Percentiles rank a stretch among this genome's conserved stretches.
Evolutionary conservation across 768 basidiomycete genomes (phyloP).

Genomic region (Lactifluus echinatus): DNA sequence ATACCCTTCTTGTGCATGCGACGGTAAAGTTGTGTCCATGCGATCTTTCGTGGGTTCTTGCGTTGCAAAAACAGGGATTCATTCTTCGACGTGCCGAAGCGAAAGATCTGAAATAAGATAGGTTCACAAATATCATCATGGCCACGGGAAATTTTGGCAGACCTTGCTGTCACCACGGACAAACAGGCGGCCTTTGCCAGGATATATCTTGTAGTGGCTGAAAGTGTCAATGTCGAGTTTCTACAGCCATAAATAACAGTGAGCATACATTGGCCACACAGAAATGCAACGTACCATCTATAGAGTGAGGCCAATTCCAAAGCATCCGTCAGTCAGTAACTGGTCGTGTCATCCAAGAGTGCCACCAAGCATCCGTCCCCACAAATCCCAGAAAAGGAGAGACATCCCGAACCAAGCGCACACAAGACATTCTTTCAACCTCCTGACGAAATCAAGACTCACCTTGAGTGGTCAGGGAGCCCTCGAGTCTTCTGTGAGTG

Average conservation of each 20-base stretch:
- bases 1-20: slow-evolving; percentile 99
- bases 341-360: slow-evolving; percentile 17
- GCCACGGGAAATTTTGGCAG: neutral
- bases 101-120: slow-evolving; percentile 63
- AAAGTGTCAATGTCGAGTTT: slow-evolving; percentile 99
- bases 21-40: slow-evolving; percentile 91
- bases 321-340: slow-evolving; percentile 9
- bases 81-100: slow-evolving; percentile 88
- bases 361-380: slow-evolving; percentile 22
- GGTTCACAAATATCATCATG: neutral
- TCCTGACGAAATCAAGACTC: slow-evolving; percentile 34
- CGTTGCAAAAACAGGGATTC: slow-evolving; percentile 96
- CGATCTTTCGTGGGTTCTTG: slow-evolving; percentile 99
- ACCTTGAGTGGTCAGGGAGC: slow-evolving; percentile 48
- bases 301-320: slow-evolving; percentile 10
- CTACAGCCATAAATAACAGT: slow-evolving; percentile 36
- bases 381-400: slow-evolving; percentile 5
- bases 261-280: slow-evolving; percentile 3
- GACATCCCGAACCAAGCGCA: slow-evolving; percentile 13
- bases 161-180: slow-evolving; percentile 96
- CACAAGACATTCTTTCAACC: slow-evolving; percentile 7
- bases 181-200: slow-evolving; percentile 91
- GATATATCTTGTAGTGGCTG: slow-evolving; percentile 97
- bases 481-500: slow-evolving; percentile 14
- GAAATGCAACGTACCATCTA: slow-evolving; percentile 23